Conservation (phyloP, 139 green algal genomes). For the Medakamo hakoo region DNA sequence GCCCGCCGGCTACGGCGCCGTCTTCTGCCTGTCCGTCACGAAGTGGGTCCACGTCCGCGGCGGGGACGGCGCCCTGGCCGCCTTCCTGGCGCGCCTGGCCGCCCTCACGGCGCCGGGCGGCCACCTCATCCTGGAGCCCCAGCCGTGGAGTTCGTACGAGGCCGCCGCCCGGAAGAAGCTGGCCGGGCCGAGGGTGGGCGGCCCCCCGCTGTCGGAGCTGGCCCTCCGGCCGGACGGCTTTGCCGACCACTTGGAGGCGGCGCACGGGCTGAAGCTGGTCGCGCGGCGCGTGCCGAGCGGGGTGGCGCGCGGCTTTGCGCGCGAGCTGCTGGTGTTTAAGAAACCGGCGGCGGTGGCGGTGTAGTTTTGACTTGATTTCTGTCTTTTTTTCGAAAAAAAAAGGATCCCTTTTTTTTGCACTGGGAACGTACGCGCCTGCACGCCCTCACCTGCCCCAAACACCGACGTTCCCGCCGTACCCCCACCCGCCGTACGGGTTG, state of each 20-base stretch:
- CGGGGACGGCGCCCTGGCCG: conserved; percentile 57
- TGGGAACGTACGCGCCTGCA: too few species aligned
- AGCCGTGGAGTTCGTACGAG: conserved; percentile 73
- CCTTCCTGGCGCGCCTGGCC: conserved; percentile 39
- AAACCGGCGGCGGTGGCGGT: not conserved
- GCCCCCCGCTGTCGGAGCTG: not conserved
- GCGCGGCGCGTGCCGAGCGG: not conserved
- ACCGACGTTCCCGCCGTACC: too few species aligned
- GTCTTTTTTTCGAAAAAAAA: too few species aligned
- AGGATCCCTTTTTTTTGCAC: not conserved
- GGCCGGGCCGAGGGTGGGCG: conserved; percentile 6
- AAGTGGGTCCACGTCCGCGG: conserved; percentile 91
- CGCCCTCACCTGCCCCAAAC: too few species aligned
- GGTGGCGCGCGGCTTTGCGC: not conserved
- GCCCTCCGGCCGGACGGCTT: conserved; percentile 13
- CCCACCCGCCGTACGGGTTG: too few species aligned
- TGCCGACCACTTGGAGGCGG: not conserved
- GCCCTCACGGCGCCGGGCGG: conserved; percentile 39
- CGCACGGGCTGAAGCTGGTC: not conserved
- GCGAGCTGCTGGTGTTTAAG: not conserved
- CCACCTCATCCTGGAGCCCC: conserved; percentile 72
- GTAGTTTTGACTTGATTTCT: not conserved
- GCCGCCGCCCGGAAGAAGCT: conserved; percentile 44
- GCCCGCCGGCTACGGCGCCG: conserved; percentile 21
- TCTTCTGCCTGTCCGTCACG: conserved; percentile 62